Percentiles rank a stretch among this genome's conserved stretches.
Conservation (phyloP, 257 asterid genomes). For the Capsicum baccatum region DNA sequence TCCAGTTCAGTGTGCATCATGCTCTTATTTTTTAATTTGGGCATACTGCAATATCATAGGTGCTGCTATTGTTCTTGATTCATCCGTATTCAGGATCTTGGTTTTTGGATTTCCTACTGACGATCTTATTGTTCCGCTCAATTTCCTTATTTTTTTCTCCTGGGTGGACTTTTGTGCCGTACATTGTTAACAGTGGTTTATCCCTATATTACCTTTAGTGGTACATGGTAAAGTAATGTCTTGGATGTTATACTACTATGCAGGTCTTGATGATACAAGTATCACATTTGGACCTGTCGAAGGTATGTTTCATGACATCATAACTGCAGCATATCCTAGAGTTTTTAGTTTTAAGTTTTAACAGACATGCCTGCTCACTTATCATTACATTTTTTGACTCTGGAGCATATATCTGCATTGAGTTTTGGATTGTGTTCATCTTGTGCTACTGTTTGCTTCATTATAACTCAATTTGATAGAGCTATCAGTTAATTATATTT, state of each 20-base stretch:
- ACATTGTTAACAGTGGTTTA: not conserved
- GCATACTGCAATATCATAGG: not conserved
- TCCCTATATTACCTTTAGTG: not conserved
- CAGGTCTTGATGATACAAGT: slow-evolving; percentile 46
- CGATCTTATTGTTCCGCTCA: not conserved
- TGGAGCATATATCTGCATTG: not conserved
- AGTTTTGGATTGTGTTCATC: not conserved
- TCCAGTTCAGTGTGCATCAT: not conserved
- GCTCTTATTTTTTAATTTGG: not conserved
- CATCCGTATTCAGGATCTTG: not conserved
- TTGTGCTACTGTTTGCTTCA: slow-evolving; percentile 4
- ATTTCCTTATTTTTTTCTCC: not conserved
- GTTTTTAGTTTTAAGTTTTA: not conserved
- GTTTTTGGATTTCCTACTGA: not conserved
- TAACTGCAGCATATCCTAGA: slow-evolving; percentile 8
- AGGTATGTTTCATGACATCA: slow-evolving; percentile 31
- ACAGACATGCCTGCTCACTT: not conserved
- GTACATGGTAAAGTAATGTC: not conserved
- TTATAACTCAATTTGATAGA: not conserved
- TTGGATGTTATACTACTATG: not conserved
- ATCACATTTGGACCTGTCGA: slow-evolving; percentile 46
- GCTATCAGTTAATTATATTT: not conserved
- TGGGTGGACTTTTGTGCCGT: not conserved
- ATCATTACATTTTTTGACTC: not conserved
- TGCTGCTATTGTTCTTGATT: not conserved